Percentiles rank a stretch among this genome's conserved stretches.
Conservation (phyloP, 371 early-diverging fungal species). For the Parasitella parasitica region DNA sequence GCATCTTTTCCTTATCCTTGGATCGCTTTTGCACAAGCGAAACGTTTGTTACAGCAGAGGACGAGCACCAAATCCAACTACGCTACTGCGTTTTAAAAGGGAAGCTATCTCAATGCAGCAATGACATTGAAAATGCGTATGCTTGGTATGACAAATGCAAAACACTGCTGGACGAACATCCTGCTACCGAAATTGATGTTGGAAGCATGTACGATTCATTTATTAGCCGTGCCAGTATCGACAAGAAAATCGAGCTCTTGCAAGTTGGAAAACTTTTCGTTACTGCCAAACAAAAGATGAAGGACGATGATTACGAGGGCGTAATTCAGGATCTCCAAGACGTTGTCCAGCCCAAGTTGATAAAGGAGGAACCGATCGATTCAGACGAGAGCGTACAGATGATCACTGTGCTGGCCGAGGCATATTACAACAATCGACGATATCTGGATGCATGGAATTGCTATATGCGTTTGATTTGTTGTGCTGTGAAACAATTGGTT, state of each 20-base stretch:
- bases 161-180: conserved; percentile 2
- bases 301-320: conserved; percentile 37
- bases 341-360: conserved; percentile 11
- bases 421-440: conserved; percentile 25
- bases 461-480: conserved; percentile 22
- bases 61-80: conserved; percentile 3
- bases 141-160: conserved; percentile 41
- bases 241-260: conserved; percentile 31
- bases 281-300: conserved; percentile 43
- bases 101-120: conserved; percentile 46
- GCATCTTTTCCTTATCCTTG: not conserved
- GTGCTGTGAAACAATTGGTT: conserved; percentile 22
- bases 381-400: conserved; percentile 21
- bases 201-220: conserved; percentile 42
- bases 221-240: conserved; percentile 21
- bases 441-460: conserved; percentile 37
- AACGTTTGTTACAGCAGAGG: not conserved
- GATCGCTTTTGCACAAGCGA: not conserved
- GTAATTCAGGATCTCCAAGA: conserved; percentile 46
- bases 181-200: conserved; percentile 5
- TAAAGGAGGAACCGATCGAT: conserved; percentile 15
- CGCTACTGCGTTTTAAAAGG: conserved; percentile 45
- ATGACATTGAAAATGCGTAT: conserved; percentile 46
- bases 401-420: conserved; percentile 19
- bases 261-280: conserved; percentile 30